phyloP scores from a whole-genome alignment of 352 stramenopile species.

The Phytophthora syringae region DNA sequence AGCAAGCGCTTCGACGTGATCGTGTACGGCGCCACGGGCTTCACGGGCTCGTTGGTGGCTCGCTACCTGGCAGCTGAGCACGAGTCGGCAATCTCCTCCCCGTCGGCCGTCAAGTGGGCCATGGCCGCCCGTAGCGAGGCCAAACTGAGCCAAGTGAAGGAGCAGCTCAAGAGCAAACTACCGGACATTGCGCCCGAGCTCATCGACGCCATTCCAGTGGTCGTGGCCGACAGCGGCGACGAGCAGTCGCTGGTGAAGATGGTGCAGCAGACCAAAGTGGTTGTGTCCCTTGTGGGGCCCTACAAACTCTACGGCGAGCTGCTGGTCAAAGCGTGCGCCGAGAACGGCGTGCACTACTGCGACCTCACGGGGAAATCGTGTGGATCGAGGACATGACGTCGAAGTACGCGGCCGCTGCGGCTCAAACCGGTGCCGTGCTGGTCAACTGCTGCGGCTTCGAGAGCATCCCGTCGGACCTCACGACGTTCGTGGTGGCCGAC shows the following conservation, averaged over 20 bases:
- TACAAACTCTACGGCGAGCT: conserved; percentile 87
- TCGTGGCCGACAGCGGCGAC: conserved; percentile 68
- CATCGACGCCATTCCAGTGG: conserved; percentile 53
- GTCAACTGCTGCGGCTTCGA: conserved; percentile 92
- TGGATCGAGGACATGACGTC: conserved; percentile 88
- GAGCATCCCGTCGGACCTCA: conserved; percentile 89
- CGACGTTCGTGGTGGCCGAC: conserved; percentile 75
- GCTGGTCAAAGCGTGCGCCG: conserved; percentile 87
- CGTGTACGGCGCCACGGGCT: conserved; percentile 91
- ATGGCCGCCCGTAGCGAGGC: conserved; percentile 80
- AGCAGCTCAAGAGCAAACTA: conserved; percentile 55
- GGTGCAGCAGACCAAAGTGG: conserved; percentile 76
- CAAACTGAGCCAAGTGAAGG: conserved; percentile 76
- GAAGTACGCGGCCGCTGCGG: conserved; percentile 62
- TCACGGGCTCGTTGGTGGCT: conserved; percentile 83
- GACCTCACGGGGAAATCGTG: conserved; percentile 92
- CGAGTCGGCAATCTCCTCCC: conserved; percentile 40
- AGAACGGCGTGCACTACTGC: conserved; percentile 91
- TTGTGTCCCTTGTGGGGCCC: conserved; percentile 88
- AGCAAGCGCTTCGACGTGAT: conserved; percentile 69
- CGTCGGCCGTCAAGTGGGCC: conserved; percentile 78
- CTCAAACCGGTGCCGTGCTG: conserved; percentile 75
- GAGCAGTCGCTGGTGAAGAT: conserved; percentile 70
- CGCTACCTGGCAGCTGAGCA: conserved; percentile 63
- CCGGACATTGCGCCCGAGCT: conserved; percentile 39